Percentiles rank a stretch among this genome's conserved stretches.
phyloP scores from a whole-genome alignment of 2,329 filamentous ascomycete species.

The Colletotrichum sansevieriae region DNA sequence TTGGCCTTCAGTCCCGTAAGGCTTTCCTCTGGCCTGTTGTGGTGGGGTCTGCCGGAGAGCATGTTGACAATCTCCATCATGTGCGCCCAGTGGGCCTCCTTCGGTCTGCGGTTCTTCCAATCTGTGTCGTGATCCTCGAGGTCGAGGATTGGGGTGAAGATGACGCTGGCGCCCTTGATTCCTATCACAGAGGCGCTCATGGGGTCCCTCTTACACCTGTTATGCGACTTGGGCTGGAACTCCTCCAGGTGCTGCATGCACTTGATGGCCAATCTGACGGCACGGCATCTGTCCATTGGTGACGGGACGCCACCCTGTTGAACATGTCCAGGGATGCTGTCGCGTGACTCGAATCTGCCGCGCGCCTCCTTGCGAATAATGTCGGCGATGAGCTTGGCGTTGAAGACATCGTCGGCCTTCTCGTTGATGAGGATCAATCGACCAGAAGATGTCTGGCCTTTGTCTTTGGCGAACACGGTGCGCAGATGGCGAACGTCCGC shows the following conservation, averaged over 20 bases:
- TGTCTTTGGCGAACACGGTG: slow-evolving; percentile 85
- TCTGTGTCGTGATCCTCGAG: slow-evolving; percentile 90
- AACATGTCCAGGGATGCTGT: slow-evolving; percentile 93
- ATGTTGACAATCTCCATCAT: slow-evolving; percentile 88
- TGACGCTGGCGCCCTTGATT: slow-evolving; percentile 88
- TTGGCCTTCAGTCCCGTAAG: slow-evolving; percentile 69
- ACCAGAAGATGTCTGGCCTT: slow-evolving; percentile 88
- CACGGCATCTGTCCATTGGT: slow-evolving; percentile 94
- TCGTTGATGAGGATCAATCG: slow-evolving; percentile 98
- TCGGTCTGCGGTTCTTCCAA: slow-evolving; percentile 90
- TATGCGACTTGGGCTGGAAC: slow-evolving; percentile 75
- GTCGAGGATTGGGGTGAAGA: slow-evolving; percentile 85
- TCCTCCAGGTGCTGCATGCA: slow-evolving; percentile 91
- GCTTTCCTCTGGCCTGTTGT: slow-evolving; percentile 62
- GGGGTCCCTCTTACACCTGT: slow-evolving; percentile 79
- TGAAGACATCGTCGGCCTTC: slow-evolving; percentile 90
- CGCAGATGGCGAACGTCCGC: slow-evolving; percentile 91
- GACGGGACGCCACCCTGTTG: slow-evolving; percentile 95
- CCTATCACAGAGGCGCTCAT: slow-evolving; percentile 87
- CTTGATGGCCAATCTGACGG: slow-evolving; percentile 91
- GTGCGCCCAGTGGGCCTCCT: slow-evolving; percentile 85
- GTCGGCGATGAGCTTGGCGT: slow-evolving; percentile 91
- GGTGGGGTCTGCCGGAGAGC: slow-evolving; percentile 77
- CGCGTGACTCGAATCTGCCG: slow-evolving; percentile 91
- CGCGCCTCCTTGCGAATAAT: slow-evolving; percentile 96